Evolutionary conservation across 257 asterid genomes (phyloP).

Genomic region (Forsythia viridissima): DNA sequence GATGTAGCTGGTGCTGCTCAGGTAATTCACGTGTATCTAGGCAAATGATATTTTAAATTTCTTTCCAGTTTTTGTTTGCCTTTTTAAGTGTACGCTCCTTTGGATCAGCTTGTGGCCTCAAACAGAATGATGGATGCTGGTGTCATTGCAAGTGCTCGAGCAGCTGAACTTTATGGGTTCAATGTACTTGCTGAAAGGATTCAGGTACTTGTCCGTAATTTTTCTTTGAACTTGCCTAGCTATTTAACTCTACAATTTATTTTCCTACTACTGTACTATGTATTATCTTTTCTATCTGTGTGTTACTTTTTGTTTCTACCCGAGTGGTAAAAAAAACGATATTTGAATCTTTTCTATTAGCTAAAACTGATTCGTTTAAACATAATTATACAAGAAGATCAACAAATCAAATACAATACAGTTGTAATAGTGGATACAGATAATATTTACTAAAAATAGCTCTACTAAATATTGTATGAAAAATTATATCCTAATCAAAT

Average conservation of each 20-base stretch:
- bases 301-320: too few relatives aligned
- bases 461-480: too few relatives aligned
- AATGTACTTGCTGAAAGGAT: constrained; percentile 28
- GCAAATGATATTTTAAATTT: not conserved
- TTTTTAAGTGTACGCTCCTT: not conserved
- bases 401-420: not conserved
- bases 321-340: too few relatives aligned
- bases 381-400: not conserved
- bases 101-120: constrained; percentile 26
- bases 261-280: not conserved
- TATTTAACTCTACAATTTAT: not conserved
- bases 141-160: constrained; percentile 36
- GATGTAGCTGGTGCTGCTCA: constrained; percentile 36
- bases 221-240: not conserved
- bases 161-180: constrained; percentile 33
- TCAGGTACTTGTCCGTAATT: constrained; percentile 16
- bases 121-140: constrained; percentile 30
- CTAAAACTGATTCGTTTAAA: not conserved
- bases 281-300: not conserved
- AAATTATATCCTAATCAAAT: not conserved
- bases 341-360: not conserved
- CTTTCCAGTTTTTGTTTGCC: not conserved
- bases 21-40: constrained; percentile 15
- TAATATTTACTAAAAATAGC: not conserved
- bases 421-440: not conserved